Evolutionary conservation across 2,329 filamentous ascomycete genomes (phyloP).

Genomic region (Beauveria caledonica): DNA sequence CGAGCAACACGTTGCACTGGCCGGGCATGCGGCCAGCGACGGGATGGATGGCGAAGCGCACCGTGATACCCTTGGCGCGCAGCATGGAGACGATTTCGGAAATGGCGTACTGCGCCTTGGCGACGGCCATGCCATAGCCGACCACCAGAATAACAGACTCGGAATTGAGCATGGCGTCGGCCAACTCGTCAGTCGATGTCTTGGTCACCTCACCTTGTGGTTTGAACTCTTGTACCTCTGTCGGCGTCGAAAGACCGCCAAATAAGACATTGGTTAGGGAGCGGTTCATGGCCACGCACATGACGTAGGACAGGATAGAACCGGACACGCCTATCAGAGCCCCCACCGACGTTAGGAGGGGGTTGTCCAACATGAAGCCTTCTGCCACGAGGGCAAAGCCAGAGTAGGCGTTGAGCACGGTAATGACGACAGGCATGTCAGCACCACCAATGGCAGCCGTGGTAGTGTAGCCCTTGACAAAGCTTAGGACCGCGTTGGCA

Average conservation of each 20-base stretch:
- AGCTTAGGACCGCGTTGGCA: slow-evolving; percentile 69
- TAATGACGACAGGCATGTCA: slow-evolving; percentile 89
- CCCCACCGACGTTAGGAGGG: slow-evolving; percentile 75
- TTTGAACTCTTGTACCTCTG: slow-evolving; percentile 54
- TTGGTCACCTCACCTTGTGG: slow-evolving; percentile 74
- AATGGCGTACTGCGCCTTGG: slow-evolving; percentile 87
- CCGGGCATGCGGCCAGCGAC: slow-evolving; percentile 89
- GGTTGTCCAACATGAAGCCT: slow-evolving; percentile 85
- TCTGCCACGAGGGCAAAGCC: slow-evolving; percentile 86
- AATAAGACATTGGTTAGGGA: slow-evolving; percentile 86
- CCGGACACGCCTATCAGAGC: slow-evolving; percentile 83
- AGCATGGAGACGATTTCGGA: slow-evolving; percentile 70
- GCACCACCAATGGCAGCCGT: slow-evolving; percentile 86
- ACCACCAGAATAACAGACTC: slow-evolving; percentile 86
- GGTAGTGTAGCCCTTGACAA: slow-evolving; percentile 80
- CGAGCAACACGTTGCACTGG: slow-evolving; percentile 84
- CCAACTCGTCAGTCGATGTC: slow-evolving; percentile 72
- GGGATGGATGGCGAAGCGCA: slow-evolving; percentile 84
- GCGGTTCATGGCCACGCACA: slow-evolving; percentile 86
- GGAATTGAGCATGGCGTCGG: slow-evolving; percentile 64
- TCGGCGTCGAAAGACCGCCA: slow-evolving; percentile 52
- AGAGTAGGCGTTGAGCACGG: slow-evolving; percentile 82
- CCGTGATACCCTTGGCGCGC: slow-evolving; percentile 67
- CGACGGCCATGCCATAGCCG: slow-evolving; percentile 90
- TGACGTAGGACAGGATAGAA: slow-evolving; percentile 80